Base-by-base conservation (phyloP, 2,329 filamentous ascomycete species). In the Aspergillus felis region DNA sequence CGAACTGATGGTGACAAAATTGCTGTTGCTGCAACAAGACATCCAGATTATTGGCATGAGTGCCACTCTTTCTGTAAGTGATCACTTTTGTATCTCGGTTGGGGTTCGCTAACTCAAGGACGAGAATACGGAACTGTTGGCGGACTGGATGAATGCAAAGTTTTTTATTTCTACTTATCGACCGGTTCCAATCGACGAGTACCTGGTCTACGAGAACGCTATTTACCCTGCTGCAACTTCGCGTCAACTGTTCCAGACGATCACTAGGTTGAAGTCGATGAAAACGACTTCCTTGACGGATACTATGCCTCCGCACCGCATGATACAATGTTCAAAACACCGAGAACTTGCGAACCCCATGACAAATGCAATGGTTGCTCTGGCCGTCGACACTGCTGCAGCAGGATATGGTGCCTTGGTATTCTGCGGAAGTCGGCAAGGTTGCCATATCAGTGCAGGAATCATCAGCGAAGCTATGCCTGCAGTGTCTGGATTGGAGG, bases 31-130 rank as follows among this genome's bases (percentile, higher is more conserved):
- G 24, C 86, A 84, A 27, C 84, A 89, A 57, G 74, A 80, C 25
- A 79, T 90, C 20, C 89, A 92, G 67, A 85, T 92, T 22, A 77
- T 91, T 57, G 89, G 87, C 63, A 92, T 92, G 89, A 92, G 89
- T 65, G 89, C 89, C 4, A 92, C 89, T 0, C 77, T 92, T 50
- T 86, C 87, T 55, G 87, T 89, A 75, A 66, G 81, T 47, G 20
- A 24, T 27, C 4, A 10, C 7, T 47, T 22, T 3, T 27, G 53
- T 27, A 12, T 54, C 3, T 25, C 38, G 22, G 9, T 22, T 32
- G 10, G 50, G 3, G 25, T 22, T n/a, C 27, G n/a, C 61, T 67
- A 50, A 67, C 5, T 3, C 58, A 51, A n/a, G 20, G 2, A 14
- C 9, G 12, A 90, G 87, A 91, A 92, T 66, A 87, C 88, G 51